phyloP scores from a whole-genome alignment of 495 filamentous ascomycete genomes.

The Podospora pseudopauciseta region DNA sequence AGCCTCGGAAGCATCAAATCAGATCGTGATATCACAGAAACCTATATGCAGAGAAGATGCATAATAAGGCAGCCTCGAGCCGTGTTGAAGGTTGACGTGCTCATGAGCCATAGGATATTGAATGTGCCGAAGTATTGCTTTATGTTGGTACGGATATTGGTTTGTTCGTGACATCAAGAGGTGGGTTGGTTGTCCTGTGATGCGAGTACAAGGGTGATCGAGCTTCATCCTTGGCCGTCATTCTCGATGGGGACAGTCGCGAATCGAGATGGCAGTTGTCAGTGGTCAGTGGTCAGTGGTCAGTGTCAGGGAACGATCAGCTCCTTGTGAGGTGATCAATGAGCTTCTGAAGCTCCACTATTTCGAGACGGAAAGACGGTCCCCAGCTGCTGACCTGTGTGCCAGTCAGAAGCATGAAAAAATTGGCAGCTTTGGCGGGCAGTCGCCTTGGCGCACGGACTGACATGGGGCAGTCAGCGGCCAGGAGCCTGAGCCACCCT shows the following conservation, averaged over 20 bases:
- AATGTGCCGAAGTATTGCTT: background rate
- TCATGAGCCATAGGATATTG: background rate
- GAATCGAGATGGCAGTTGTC: conserved; percentile 1
- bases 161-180: background rate
- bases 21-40: no score
- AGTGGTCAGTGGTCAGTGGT: background rate
- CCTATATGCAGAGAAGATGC: background rate
- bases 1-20: background rate
- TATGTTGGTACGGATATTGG: background rate
- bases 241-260: background rate
- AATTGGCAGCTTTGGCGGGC: conserved; percentile 3
- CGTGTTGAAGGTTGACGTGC: background rate
- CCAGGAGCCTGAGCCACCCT: conserved; percentile 9
- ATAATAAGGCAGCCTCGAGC: background rate
- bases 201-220: background rate
- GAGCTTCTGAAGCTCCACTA: background rate
- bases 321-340: background rate
- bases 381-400: background rate
- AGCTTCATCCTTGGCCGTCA: conserved; percentile 1
- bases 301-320: background rate
- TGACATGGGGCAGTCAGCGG: background rate
- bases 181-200: background rate
- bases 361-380: background rate
- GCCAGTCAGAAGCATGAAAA: background rate
- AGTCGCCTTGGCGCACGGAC: background rate